Percentiles rank a stretch among this genome's conserved stretches.
Evolutionary conservation across 352 stramenopile species (phyloP).

Genomic region (Aphanomyces euteiches): DNA sequence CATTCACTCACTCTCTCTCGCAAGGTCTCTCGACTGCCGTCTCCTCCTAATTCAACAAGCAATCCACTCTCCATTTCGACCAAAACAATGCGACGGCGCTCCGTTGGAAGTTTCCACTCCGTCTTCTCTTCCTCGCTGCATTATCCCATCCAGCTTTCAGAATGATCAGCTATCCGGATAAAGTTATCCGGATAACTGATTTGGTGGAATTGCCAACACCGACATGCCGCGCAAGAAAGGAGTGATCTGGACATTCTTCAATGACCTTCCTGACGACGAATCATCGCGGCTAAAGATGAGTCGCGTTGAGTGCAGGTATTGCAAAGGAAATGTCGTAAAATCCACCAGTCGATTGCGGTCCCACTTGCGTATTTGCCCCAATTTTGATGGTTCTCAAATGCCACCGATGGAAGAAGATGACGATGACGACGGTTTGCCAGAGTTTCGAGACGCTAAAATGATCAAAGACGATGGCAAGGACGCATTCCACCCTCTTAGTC

Average conservation of each 20-base stretch:
- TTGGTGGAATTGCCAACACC: not conserved
- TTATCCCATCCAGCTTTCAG: not conserved
- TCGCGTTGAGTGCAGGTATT: slow-evolving; percentile 30
- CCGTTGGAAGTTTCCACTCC: not conserved
- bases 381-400: slow-evolving; percentile 23
- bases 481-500: slow-evolving; percentile 6
- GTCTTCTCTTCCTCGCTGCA: not conserved
- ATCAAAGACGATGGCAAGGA: slow-evolving; percentile 6
- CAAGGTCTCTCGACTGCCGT: too few relatives aligned
- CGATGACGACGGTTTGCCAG: slow-evolving; percentile 7
- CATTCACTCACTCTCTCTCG: too few relatives aligned
- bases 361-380: slow-evolving; percentile 26
- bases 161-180: slow-evolving; percentile 8
- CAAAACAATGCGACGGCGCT: too few relatives aligned
- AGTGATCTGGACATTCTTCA: slow-evolving; percentile 23
- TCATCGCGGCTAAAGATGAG: slow-evolving; percentile 27
- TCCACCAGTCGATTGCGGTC: slow-evolving; percentile 21
- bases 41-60: too few relatives aligned
- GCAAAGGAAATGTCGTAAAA: slow-evolving; percentile 25
- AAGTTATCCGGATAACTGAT: not conserved
- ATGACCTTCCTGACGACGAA: slow-evolving; percentile 20
- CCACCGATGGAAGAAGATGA: slow-evolving; percentile 25
- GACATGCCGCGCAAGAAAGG: slow-evolving; percentile 27
- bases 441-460: slow-evolving; percentile 3
- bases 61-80: too few relatives aligned